These are phyloP conservation scores for Medicago lupulina DNA, from an alignment of 306 rosid species.

Conservation along the genomic window DNA sequence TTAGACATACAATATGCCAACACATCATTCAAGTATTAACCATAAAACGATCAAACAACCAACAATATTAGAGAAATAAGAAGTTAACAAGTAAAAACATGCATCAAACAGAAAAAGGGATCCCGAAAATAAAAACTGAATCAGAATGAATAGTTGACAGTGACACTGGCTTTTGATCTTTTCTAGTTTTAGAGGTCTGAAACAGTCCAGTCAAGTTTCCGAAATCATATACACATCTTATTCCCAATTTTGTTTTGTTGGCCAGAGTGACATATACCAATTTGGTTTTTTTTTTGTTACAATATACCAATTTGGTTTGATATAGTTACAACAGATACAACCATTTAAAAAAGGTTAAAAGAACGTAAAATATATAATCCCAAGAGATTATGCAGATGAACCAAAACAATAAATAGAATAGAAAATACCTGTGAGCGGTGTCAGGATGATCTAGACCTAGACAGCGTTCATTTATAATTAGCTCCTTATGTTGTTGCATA, in stretches of 20 bases:
- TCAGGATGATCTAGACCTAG: conserved; percentile 99
- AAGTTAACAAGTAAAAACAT: neutral
- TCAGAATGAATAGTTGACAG: no score
- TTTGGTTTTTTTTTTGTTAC: no score
- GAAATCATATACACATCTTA: neutral
- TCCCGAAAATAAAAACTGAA: neutral
- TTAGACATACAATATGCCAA: neutral
- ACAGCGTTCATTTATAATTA: conserved; percentile 95
- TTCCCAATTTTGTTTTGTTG: conserved; percentile 20
- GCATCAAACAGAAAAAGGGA: neutral
- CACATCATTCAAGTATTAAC: no score
- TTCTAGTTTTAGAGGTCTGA: neutral
- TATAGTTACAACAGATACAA: neutral
- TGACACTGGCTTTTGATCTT: no score
- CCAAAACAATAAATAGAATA: conserved; percentile 14
- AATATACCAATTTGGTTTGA: neutral
- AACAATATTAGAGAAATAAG: neutral
- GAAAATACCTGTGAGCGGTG: conserved; percentile 90
- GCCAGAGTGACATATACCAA: conserved; percentile 7
- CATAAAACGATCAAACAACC: conserved; percentile 16
- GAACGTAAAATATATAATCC: conserved; percentile 26
- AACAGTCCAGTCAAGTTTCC: neutral
- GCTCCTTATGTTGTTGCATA: conserved; percentile 95
- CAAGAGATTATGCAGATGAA: conserved; percentile 27
- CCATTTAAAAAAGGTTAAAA: neutral